Conservation (phyloP, 306 rosid genomes). For the Fagus crenata region DNA sequence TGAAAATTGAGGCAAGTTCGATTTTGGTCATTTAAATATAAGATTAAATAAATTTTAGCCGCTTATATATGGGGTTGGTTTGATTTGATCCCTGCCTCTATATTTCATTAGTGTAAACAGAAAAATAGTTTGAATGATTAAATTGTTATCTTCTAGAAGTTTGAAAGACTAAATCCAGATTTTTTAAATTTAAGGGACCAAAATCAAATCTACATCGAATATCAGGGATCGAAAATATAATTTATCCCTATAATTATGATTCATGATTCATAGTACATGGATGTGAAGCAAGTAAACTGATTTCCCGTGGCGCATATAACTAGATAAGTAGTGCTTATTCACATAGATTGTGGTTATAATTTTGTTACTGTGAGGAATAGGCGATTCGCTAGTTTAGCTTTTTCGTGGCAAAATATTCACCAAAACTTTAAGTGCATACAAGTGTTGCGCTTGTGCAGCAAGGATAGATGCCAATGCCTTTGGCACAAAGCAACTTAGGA, state of each 20-base stretch:
- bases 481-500: conserved; percentile 5
- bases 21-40: no score
- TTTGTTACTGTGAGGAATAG: conserved; percentile 25
- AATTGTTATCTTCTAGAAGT: no score
- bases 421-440: conserved; percentile 16
- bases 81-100: no score
- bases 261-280: background rate
- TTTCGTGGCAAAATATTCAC: conserved; percentile 39
- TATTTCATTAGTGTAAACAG: no score
- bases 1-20: no score
- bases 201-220: no score
- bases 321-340: background rate
- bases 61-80: no score
- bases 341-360: conserved; percentile 32
- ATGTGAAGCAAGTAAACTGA: background rate
- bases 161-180: no score
- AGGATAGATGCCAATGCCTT: conserved; percentile 40
- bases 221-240: no score
- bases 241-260: background rate
- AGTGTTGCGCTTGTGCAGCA: conserved; percentile 25
- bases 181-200: no score
- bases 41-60: no score
- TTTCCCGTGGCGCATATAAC: background rate
- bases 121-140: no score
- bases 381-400: conserved; percentile 38